Percentiles rank a stretch among this genome's conserved stretches.
Conservation (phyloP, 2,329 filamentous ascomycete genomes). For the Fusarium setosum region DNA sequence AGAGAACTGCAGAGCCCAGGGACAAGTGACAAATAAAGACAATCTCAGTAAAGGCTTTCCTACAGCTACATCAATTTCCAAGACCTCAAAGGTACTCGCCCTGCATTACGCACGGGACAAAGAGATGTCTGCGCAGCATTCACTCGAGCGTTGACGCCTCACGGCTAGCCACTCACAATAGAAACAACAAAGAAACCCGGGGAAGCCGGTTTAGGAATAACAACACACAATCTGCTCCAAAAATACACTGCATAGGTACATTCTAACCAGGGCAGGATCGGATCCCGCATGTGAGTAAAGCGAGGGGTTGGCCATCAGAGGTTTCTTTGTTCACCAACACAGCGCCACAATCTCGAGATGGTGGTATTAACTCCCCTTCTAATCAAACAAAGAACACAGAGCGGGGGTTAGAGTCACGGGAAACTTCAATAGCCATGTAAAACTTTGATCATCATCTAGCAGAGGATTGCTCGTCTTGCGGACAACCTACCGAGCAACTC, state of each 20-base stretch:
- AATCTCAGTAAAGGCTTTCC: not conserved
- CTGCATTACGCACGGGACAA: slow-evolving; percentile 15
- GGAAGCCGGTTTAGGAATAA: slow-evolving; percentile 4
- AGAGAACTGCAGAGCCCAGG: not conserved
- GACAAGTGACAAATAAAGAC: slow-evolving; percentile 7
- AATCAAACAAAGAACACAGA: slow-evolving; percentile 17
- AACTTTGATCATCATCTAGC: not conserved
- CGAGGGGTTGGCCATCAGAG: not conserved
- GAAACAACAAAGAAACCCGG: slow-evolving; percentile 38
- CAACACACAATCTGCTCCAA: slow-evolving; percentile 2
- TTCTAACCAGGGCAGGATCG: not conserved
- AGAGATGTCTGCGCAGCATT: not conserved
- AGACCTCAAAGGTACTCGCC: slow-evolving; percentile 3
- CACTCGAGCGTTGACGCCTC: slow-evolving; percentile 9
- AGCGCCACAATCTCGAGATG: slow-evolving; percentile 24
- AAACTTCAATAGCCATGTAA: not conserved
- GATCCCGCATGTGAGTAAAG: not conserved
- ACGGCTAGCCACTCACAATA: slow-evolving; percentile 13
- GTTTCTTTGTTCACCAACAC: slow-evolving; percentile 35
- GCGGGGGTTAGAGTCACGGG: not conserved
- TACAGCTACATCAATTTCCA: not conserved
- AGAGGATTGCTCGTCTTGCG: not conserved
- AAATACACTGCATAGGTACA: slow-evolving; percentile 3
- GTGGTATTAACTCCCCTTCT: not conserved
- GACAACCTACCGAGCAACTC: not conserved